A percentile compares a stretch with the other conserved stretches of the same genome.
Conservation (phyloP, 2,329 filamentous ascomycete genomes). For the Ascocoryne sarcoides region DNA sequence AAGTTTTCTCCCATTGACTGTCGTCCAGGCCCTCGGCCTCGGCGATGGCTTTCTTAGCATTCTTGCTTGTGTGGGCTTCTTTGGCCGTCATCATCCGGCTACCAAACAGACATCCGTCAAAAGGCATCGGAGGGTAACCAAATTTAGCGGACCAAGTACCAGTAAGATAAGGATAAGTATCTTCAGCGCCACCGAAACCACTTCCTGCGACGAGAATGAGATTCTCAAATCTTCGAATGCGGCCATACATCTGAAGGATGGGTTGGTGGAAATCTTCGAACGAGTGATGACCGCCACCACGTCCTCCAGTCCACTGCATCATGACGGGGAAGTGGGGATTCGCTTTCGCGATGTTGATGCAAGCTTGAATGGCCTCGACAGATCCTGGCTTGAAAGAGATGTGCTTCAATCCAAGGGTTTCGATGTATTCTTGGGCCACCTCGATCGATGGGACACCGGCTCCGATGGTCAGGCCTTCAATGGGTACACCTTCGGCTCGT, state of each 20-base stretch:
- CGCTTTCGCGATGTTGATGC: conserved; percentile 90
- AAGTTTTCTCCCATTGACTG: conserved; percentile 81
- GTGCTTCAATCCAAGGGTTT: conserved; percentile 86
- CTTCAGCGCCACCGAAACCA: conserved; percentile 82
- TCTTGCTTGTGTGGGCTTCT: conserved; percentile 80
- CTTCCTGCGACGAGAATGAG: conserved; percentile 84
- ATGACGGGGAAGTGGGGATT: conserved; percentile 90
- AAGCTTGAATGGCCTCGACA: conserved; percentile 75
- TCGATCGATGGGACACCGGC: conserved; percentile 91
- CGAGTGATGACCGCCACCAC: conserved; percentile 89
- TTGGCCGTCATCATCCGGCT: conserved; percentile 94
- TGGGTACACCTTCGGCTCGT: conserved; percentile 76
- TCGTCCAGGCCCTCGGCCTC: conserved; percentile 79
- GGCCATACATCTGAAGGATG: conserved; percentile 81
- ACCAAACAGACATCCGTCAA: conserved; percentile 83
- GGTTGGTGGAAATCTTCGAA: conserved; percentile 94
- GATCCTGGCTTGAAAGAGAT: conserved; percentile 93
- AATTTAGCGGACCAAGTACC: conserved; percentile 81
- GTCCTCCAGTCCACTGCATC: conserved; percentile 89
- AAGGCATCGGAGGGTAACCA: conserved; percentile 87
- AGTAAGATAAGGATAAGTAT: conserved; percentile 87
- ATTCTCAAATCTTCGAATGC: conserved; percentile 78
- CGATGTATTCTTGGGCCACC: conserved; percentile 86
- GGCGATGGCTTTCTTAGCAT: conserved; percentile 83
- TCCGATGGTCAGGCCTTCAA: conserved; percentile 86